These are phyloP conservation scores for Ustilago cynodontis DNA, from an alignment of 1,284 basidiomycete genomes.

Conservation along the genomic window DNA sequence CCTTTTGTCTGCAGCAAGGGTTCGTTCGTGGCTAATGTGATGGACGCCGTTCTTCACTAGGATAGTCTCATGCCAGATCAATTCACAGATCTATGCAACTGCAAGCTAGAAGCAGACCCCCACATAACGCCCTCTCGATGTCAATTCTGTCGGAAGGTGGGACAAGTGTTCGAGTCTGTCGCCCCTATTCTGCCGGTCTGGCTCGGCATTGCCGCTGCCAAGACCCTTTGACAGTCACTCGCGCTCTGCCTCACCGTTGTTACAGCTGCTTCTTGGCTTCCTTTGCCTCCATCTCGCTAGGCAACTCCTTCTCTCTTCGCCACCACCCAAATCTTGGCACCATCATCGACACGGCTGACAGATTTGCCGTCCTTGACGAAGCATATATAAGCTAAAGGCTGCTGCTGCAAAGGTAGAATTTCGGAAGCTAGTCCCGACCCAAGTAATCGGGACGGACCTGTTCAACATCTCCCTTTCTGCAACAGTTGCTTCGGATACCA, in stretches of 20 bases:
- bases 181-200: slow-evolving; percentile 7
- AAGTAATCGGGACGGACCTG: not conserved
- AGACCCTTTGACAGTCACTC: not conserved
- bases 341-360: not conserved
- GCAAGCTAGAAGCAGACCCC: no score
- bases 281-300: not conserved
- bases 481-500: slow-evolving; percentile 5
- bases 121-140: no score
- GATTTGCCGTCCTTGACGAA: not conserved
- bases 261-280: not conserved
- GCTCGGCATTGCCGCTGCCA: not conserved
- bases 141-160: no score
- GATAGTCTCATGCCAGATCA: no score
- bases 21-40: not conserved
- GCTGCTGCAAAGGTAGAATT: not conserved
- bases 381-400: not conserved
- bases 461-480: slow-evolving; percentile 22
- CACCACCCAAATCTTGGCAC: not conserved
- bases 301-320: not conserved
- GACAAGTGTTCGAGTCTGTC: not conserved
- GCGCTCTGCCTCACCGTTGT: not conserved
- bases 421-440: no score
- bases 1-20: no score
- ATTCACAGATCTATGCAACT: no score
- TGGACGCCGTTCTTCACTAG: not conserved